These are phyloP conservation scores for Thermothelomyces thermophilus DNA, from an alignment of 2,329 filamentous ascomycete genomes.

Conservation along the genomic window DNA sequence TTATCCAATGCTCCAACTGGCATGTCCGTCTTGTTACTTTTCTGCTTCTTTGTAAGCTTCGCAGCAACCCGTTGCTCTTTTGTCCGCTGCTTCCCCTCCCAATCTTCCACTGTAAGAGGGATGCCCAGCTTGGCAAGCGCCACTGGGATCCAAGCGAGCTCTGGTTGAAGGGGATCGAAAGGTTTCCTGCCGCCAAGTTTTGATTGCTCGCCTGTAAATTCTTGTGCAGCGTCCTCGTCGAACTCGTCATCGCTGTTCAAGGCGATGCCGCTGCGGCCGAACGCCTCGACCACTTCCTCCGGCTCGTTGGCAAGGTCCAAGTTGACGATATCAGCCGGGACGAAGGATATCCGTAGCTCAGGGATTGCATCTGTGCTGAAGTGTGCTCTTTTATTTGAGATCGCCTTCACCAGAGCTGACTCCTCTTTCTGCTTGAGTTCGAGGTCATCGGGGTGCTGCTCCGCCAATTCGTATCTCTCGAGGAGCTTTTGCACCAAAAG, in stretches of 20 bases:
- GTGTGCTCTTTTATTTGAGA: conserved; percentile 64
- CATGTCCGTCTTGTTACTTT: conserved; percentile 25
- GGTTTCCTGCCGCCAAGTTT: conserved; percentile 28
- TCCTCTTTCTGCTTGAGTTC: conserved; percentile 40
- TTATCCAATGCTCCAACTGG: conserved; percentile 32
- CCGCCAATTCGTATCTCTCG: conserved; percentile 21
- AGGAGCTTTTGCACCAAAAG: conserved; percentile 59
- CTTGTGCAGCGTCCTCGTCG: conserved; percentile 31
- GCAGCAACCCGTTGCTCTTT: conserved; percentile 25
- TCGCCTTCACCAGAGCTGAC: conserved; percentile 52
- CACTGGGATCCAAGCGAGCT: conserved; percentile 64
- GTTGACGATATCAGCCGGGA: conserved; percentile 68
- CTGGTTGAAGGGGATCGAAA: conserved; percentile 60
- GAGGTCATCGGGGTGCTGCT: conserved; percentile 23
- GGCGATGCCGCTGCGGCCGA: conserved; percentile 48
- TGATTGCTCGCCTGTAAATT: conserved; percentile 23
- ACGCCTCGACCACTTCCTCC: conserved; percentile 47
- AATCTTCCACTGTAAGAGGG: conserved; percentile 58
- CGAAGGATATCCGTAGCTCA: conserved; percentile 73
- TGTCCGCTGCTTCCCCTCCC: conserved; percentile 42
- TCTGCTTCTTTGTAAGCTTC: conserved; percentile 16
- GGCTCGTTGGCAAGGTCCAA: conserved; percentile 69
- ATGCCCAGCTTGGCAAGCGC: conserved; percentile 57
- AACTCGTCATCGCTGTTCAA: conserved; percentile 63
- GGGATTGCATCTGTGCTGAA: conserved; percentile 65